Evolutionary conservation across 2,329 filamentous ascomycete genomes (phyloP).

Genomic region (Knoxdaviesia capensis): DNA sequence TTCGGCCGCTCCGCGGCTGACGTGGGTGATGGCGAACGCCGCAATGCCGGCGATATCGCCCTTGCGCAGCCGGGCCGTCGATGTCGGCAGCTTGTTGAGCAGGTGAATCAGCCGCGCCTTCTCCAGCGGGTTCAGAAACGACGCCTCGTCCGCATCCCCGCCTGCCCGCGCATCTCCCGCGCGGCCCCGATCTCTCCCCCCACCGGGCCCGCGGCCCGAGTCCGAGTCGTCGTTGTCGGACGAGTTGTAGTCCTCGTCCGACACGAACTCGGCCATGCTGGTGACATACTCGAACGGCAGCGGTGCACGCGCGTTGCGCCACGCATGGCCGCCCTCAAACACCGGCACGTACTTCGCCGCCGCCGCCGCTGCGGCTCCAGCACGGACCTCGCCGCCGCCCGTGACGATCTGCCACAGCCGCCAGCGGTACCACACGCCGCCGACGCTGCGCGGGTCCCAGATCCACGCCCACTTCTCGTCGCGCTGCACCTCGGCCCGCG

Average conservation of each 20-base stretch:
- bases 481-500: slow-evolving; percentile 57
- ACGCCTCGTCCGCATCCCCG: slow-evolving; percentile 30
- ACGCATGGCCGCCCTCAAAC: slow-evolving; percentile 59
- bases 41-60: slow-evolving; percentile 76
- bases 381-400: slow-evolving; percentile 16
- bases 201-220: slow-evolving; percentile 35
- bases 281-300: slow-evolving; percentile 71
- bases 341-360: slow-evolving; percentile 31
- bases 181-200: slow-evolving; percentile 24
- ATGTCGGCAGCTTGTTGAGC: slow-evolving; percentile 62
- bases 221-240: slow-evolving; percentile 63
- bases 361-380: neutral
- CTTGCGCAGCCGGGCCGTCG: slow-evolving; percentile 52
- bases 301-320: slow-evolving; percentile 50
- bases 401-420: slow-evolving; percentile 75
- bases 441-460: slow-evolving; percentile 64
- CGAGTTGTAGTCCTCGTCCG: slow-evolving; percentile 70
- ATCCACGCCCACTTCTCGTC: slow-evolving; percentile 91
- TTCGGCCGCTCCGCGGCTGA: slow-evolving; percentile 69
- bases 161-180: too few species aligned
- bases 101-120: slow-evolving; percentile 72
- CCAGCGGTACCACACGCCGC: slow-evolving; percentile 84
- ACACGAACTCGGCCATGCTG: slow-evolving; percentile 57
- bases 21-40: slow-evolving; percentile 74
- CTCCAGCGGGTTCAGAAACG: slow-evolving; percentile 62